Evolutionary conservation across 2,329 filamentous ascomycete genomes (phyloP).

Genomic region (Colletotrichum ledebouriae): DNA sequence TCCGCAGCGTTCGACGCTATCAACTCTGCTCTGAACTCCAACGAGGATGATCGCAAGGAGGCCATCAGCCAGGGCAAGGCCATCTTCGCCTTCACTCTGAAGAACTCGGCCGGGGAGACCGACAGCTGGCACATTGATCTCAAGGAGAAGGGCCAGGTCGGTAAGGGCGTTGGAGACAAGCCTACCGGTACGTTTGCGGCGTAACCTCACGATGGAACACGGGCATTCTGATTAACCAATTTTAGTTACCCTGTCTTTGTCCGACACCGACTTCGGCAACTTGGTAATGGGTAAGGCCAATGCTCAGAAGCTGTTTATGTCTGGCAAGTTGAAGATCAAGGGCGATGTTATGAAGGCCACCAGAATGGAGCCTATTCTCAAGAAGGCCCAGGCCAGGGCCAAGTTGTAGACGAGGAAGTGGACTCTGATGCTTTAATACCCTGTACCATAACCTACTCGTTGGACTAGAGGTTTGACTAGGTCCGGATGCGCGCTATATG

Average conservation of each 20-base stretch:
- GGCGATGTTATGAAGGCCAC: slow-evolving; percentile 99
- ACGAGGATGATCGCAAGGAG: slow-evolving; percentile 82
- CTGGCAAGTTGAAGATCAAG: slow-evolving; percentile 98
- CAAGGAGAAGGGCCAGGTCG: slow-evolving; percentile 88
- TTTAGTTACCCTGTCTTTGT: slow-evolving; percentile 85
- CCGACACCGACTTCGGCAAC: slow-evolving; percentile 87
- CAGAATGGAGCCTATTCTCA: slow-evolving; percentile 92
- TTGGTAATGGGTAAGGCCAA: slow-evolving; percentile 91
- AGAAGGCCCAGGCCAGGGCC: slow-evolving; percentile 86
- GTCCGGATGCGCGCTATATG: slow-evolving; percentile 16
- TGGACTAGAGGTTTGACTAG: slow-evolving; percentile 9
- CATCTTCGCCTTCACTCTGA: slow-evolving; percentile 91
- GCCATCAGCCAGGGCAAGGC: slow-evolving; percentile 91
- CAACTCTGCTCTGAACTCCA: slow-evolving; percentile 75
- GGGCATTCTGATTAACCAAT: neutral
- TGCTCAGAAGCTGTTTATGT: slow-evolving; percentile 96
- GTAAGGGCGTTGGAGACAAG: slow-evolving; percentile 83
- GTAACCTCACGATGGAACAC: rapidly evolving
- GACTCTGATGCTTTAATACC: slow-evolving; percentile 38
- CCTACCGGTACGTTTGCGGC: slow-evolving; percentile 76
- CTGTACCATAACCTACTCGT: slow-evolving; percentile 40
- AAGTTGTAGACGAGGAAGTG: slow-evolving; percentile 76
- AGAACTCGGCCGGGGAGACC: slow-evolving; percentile 84
- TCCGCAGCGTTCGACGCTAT: slow-evolving; percentile 94
- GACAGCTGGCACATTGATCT: slow-evolving; percentile 96